phyloP scores from a whole-genome alignment of 2,329 filamentous ascomycete species.

The Fusarium drepaniforme region DNA sequence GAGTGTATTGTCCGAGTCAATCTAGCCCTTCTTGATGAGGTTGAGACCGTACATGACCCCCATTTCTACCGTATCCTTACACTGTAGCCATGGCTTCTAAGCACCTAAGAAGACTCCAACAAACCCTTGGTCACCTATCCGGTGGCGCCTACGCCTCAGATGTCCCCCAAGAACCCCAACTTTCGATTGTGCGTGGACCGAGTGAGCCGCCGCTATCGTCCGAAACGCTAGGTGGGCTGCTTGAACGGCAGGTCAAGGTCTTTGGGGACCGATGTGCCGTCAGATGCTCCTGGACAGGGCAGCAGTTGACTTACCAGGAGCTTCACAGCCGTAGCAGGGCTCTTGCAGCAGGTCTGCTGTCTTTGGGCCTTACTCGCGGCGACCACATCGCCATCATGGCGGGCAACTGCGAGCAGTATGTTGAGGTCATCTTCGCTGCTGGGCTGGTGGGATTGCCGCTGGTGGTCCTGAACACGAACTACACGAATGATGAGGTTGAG shows the following conservation, averaged over 20 bases:
- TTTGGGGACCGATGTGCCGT: background rate
- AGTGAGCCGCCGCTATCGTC: background rate
- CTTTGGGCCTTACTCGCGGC: background rate
- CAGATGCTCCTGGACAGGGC: background rate
- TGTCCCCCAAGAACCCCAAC: constrained; percentile 1
- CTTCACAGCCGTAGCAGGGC: background rate
- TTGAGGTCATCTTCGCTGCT: background rate
- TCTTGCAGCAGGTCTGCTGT: background rate
- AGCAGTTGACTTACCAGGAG: background rate
- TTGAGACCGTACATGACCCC: background rate
- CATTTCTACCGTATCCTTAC: background rate
- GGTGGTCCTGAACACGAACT: background rate
- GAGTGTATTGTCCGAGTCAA: background rate
- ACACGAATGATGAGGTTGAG: background rate
- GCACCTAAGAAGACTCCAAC: background rate
- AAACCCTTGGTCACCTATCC: background rate
- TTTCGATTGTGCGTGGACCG: background rate
- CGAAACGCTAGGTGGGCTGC: background rate
- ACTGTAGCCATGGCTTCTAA: background rate
- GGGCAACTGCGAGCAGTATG: background rate
- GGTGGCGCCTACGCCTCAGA: background rate
- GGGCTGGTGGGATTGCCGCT: background rate
- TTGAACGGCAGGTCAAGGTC: background rate
- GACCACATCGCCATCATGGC: background rate
- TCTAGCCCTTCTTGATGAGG: background rate